Evolutionary conservation across 768 basidiomycete species (phyloP).

Genomic region (Boletus tomentosulus): DNA sequence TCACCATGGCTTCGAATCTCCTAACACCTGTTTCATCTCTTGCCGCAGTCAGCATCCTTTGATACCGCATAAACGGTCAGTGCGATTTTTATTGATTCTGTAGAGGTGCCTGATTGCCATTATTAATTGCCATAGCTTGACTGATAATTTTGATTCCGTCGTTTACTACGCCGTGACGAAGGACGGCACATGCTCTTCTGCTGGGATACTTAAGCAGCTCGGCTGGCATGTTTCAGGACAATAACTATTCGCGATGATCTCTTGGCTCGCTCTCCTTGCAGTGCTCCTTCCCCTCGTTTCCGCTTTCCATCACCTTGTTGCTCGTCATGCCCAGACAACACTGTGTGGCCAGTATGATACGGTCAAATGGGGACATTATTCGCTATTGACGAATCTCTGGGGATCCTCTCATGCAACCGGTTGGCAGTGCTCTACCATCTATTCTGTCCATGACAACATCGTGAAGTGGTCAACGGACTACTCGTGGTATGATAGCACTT

Average conservation of each 20-base stretch:
- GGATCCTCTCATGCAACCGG: constrained; percentile 39
- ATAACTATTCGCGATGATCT: constrained; percentile 10
- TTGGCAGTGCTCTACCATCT: constrained; percentile 47
- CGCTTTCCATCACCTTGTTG: neutral
- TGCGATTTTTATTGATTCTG: neutral
- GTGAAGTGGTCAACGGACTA: constrained; percentile 51
- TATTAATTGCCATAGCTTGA: neutral
- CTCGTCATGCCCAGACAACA: neutral
- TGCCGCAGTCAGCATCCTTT: neutral
- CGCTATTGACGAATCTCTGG: constrained; percentile 49
- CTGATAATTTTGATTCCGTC: neutral
- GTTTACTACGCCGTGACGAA: neutral
- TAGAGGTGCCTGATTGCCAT: neutral
- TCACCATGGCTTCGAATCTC: neutral
- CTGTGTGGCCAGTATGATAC: constrained; percentile 50
- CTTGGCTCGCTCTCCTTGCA: constrained; percentile 7
- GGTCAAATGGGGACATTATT: constrained; percentile 43
- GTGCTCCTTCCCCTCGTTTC: constrained; percentile 21
- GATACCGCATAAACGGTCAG: neutral
- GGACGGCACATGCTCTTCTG: neutral
- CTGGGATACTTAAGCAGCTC: constrained; percentile 11
- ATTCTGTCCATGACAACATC: constrained; percentile 38
- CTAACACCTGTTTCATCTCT: neutral
- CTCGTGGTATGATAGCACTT: constrained; percentile 48
- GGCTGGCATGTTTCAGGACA: neutral